Conservation (phyloP, 371 early-diverging fungal genomes). For the Nosema granulosis region DNA sequence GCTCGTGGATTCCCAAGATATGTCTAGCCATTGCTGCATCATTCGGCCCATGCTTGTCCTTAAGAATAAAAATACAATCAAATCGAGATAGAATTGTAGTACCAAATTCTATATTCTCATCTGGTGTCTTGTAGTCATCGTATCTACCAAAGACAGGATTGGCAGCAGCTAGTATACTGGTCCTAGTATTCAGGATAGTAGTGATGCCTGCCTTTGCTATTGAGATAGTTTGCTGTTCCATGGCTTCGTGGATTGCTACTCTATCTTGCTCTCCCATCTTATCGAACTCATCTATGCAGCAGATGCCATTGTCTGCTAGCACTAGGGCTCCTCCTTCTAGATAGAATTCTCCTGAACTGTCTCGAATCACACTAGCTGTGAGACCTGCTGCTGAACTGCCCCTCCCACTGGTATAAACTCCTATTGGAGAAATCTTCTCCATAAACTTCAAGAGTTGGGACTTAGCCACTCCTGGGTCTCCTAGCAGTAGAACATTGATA, state of each 20-base stretch:
- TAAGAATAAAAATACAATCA: constrained; percentile 89
- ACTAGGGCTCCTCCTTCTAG: constrained; percentile 99
- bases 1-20: constrained; percentile 53
- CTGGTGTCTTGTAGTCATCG: constrained; percentile 79
- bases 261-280: constrained; percentile 99
- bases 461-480: constrained; percentile 98
- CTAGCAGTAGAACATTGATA: constrained; percentile 95
- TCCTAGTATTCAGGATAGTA: constrained; percentile 91
- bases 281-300: constrained; percentile 99
- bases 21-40: constrained; percentile 71
- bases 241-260: constrained; percentile 99
- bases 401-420: constrained; percentile 82
- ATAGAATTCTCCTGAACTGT: constrained; percentile 81
- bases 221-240: constrained; percentile 99
- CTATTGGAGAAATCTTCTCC: constrained; percentile 84
- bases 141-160: constrained; percentile 99
- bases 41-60: constrained; percentile 77
- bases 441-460: constrained; percentile 95
- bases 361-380: constrained; percentile 76
- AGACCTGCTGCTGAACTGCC: constrained; percentile 80
- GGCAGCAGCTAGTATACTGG: constrained; percentile 97
- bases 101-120: constrained; percentile 94
- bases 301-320: constrained; percentile 95
- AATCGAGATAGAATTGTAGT: constrained; percentile 92
- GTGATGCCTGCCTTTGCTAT: constrained; percentile 99